phyloP scores from a whole-genome alignment of 2,329 filamentous ascomycete species.

The Hirsutella minnesotensis region DNA sequence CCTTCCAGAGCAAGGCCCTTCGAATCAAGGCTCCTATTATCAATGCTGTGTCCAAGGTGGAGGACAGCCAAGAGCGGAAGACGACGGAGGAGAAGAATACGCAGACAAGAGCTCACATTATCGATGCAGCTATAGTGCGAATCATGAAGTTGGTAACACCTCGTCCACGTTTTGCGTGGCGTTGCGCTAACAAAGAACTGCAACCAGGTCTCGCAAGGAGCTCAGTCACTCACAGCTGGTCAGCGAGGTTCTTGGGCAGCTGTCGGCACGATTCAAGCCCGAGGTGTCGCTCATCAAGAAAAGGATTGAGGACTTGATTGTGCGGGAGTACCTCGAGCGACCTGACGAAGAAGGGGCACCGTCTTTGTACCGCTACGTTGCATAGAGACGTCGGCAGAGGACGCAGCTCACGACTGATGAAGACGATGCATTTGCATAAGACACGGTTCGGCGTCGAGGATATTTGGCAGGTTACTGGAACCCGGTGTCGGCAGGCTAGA shows the following conservation, averaged over 20 bases:
- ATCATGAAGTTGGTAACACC: constrained; percentile 71
- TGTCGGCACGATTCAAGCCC: constrained; percentile 59
- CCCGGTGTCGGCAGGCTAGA: neutral
- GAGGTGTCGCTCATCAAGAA: constrained; percentile 70
- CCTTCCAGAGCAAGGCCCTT: constrained; percentile 71
- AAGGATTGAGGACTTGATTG: constrained; percentile 67
- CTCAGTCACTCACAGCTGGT: constrained; percentile 58
- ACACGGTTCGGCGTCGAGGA: neutral
- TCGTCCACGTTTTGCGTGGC: neutral
- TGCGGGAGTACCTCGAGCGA: constrained; percentile 66
- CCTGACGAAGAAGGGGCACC: constrained; percentile 51
- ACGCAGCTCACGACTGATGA: neutral
- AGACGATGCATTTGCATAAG: neutral
- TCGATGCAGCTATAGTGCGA: constrained; percentile 66
- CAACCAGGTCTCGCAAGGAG: constrained; percentile 56
- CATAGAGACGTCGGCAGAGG: constrained; percentile 26
- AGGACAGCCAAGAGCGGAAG: constrained; percentile 57
- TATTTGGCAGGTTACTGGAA: neutral
- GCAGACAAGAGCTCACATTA: constrained; percentile 55
- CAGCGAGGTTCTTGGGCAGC: constrained; percentile 59
- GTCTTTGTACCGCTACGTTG: constrained; percentile 60
- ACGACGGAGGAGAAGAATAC: constrained; percentile 68
- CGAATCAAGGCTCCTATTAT: constrained; percentile 87
- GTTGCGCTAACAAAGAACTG: neutral
- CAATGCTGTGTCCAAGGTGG: constrained; percentile 70